Conservation (phyloP, 352 stramenopile genomes). For the Phytophthora vignae region DNA sequence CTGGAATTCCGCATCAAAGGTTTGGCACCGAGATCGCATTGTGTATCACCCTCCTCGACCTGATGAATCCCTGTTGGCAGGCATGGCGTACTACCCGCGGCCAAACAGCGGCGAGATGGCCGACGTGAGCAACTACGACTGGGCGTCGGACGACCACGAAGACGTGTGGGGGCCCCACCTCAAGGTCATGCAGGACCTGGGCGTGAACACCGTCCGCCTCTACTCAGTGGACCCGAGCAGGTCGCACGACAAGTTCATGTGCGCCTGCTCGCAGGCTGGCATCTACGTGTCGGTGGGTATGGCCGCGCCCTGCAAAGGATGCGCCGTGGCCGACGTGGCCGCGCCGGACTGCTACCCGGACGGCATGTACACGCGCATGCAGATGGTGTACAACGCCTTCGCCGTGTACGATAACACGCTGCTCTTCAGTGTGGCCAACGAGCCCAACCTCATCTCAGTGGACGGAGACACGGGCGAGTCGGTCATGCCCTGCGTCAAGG, state of each 20-base stretch:
- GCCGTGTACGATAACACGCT: constrained; percentile 80
- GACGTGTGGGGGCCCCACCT: constrained; percentile 62
- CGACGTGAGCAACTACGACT: constrained; percentile 70
- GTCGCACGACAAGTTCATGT: constrained; percentile 85
- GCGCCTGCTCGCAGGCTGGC: constrained; percentile 60
- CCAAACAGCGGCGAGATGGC: constrained; percentile 66
- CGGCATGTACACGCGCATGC: constrained; percentile 59
- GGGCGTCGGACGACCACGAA: constrained; percentile 64
- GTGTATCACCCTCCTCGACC: too few relatives aligned
- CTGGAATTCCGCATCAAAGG: constrained; percentile 72
- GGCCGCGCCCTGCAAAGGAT: constrained; percentile 51
- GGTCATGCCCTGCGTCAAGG: constrained; percentile 75
- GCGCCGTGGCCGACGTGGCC: constrained; percentile 52
- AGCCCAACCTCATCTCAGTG: constrained; percentile 68
- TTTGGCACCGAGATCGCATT: too few relatives aligned
- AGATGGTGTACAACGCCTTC: constrained; percentile 78
- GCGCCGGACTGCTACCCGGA: constrained; percentile 61
- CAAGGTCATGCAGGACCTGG: constrained; percentile 58
- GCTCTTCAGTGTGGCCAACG: constrained; percentile 70
- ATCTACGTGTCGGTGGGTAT: constrained; percentile 84
- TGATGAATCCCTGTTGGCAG: constrained; percentile 5
- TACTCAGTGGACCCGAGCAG: constrained; percentile 71
- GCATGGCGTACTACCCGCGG: constrained; percentile 76
- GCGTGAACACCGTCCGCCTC: constrained; percentile 72
- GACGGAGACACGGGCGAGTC: constrained; percentile 46